Conservation (phyloP, 306 rosid species). For the Trifolium dubium region DNA sequence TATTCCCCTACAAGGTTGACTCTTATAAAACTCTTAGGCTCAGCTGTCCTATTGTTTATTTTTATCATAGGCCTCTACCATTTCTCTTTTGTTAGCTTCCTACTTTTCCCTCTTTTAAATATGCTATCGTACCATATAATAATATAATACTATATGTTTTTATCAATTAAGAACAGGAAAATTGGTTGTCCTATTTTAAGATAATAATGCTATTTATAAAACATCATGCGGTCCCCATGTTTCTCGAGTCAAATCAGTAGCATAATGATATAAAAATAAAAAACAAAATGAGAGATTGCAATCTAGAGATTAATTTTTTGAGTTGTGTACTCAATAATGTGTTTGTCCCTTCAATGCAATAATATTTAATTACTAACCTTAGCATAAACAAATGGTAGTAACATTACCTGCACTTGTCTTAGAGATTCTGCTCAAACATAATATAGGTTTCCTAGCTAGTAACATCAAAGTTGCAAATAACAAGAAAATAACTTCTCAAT, state of each 20-base stretch:
- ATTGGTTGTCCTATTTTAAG: neutral
- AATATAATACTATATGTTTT: constrained; percentile 8
- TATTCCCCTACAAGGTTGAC: neutral
- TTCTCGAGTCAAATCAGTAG: constrained; percentile 26
- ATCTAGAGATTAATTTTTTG: constrained; percentile 18
- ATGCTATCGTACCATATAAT: constrained; percentile 15
- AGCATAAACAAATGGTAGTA: neutral
- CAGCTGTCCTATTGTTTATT: constrained; percentile 27
- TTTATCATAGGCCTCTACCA: neutral
- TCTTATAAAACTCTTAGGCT: constrained; percentile 22
- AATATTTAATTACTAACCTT: constrained; percentile 19
- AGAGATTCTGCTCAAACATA: constrained; percentile 33
- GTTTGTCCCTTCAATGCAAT: constrained; percentile 6
- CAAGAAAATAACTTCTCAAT: constrained; percentile 2
- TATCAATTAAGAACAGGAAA: constrained; percentile 16
- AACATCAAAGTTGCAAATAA: neutral
- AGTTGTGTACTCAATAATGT: constrained; percentile 9
- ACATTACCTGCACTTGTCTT: constrained; percentile 3
- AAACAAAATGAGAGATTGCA: neutral
- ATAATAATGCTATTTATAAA: constrained; percentile 28
- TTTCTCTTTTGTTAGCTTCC: constrained; percentile 7
- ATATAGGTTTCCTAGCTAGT: constrained; percentile 16
- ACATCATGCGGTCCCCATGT: constrained; percentile 46
- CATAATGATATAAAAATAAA: neutral
- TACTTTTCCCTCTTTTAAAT: constrained; percentile 19